Percentiles rank a stretch among this genome's conserved stretches.
Evolutionary conservation across 2,329 filamentous ascomycete genomes (phyloP).

Genomic region (Aaosphaeria arxii): DNA sequence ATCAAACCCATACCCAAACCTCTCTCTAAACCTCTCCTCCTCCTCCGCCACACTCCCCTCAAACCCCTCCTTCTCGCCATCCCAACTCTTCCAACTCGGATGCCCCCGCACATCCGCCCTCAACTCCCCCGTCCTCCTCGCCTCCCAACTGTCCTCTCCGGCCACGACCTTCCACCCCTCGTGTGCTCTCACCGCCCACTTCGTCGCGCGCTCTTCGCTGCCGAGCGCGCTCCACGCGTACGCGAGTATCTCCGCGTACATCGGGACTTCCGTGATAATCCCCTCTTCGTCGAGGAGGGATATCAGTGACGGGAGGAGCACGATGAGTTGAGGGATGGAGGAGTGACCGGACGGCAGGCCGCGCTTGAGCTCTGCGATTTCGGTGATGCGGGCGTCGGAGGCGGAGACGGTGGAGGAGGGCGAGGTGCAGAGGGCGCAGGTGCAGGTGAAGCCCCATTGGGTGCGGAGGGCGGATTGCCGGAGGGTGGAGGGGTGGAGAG

Average conservation of each 20-base stretch:
- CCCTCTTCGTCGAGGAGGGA: conserved; percentile 23
- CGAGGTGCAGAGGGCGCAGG: conserved; percentile 26
- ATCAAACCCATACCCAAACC: conserved; percentile 2
- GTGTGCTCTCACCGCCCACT: conserved; percentile 25
- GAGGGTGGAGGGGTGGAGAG: conserved; percentile 9
- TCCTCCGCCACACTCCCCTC: conserved; percentile 2
- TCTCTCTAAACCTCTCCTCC: conserved; percentile 3
- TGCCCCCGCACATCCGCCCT: conserved; percentile 9
- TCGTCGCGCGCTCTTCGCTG: conserved; percentile 19
- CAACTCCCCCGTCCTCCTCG: conserved; percentile 9
- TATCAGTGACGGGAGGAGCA: conserved; percentile 21
- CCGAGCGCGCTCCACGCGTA: conserved; percentile 28
- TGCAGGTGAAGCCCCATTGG: conserved; percentile 29
- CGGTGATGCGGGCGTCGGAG: conserved; percentile 23
- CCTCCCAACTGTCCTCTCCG: conserved; percentile 11
- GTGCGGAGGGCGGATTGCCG: conserved; percentile 17
- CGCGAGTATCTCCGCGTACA: conserved; percentile 31
- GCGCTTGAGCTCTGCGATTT: conserved; percentile 23
- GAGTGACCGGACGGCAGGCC: conserved; percentile 17
- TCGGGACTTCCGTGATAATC: conserved; percentile 17
- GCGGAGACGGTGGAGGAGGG: conserved; percentile 7
- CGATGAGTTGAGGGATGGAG: conserved; percentile 18
- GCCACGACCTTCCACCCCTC: conserved; percentile 13
- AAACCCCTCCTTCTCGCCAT: conserved; percentile 3
- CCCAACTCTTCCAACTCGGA: conserved; percentile 10